phyloP scores from a whole-genome alignment of 331 rosid genomes.

The Malus hybrid region DNA sequence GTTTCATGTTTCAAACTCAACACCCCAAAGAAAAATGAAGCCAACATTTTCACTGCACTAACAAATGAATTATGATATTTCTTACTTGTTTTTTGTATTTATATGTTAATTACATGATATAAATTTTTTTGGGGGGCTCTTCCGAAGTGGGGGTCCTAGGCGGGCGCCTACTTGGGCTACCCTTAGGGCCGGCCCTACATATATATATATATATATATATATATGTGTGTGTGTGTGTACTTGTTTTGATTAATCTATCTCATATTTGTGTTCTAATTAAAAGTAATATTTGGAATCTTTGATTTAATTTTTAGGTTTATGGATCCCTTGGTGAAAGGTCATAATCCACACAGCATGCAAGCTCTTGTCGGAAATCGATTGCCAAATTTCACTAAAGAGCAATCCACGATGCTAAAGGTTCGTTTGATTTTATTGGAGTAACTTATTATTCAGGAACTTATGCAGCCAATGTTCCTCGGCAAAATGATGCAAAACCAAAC shows the following conservation, averaged over 20 bases:
- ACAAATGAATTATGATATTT: too few relatives aligned
- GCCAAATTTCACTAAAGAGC: conserved; percentile 16
- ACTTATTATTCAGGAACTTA: conserved; percentile 23
- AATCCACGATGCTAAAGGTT: conserved; percentile 8
- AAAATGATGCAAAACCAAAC: conserved; percentile 3
- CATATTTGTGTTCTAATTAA: background rate
- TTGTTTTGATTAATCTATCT: background rate
- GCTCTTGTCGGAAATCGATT: conserved; percentile 9
- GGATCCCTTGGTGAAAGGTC: conserved; percentile 20
- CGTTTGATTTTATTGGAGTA: conserved; percentile 25
- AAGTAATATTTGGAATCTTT: background rate
- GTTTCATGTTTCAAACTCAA: too few relatives aligned
- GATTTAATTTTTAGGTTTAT: conserved; percentile 6
- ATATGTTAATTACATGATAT: too few relatives aligned
- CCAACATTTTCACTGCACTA: too few relatives aligned
- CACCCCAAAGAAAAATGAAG: too few relatives aligned
- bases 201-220: too few relatives aligned
- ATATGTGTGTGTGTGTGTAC: too few relatives aligned
- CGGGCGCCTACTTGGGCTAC: too few relatives aligned
- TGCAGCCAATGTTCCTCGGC: background rate
- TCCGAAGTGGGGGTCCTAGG: too few relatives aligned
- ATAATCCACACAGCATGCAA: conserved; percentile 18
- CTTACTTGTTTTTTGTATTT: too few relatives aligned
- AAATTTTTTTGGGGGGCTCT: too few relatives aligned
- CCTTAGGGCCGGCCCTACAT: too few relatives aligned